These are phyloP conservation scores for Linnemannia exigua DNA, from an alignment of 192 early-diverging fungal species.

Conservation along the genomic window DNA sequence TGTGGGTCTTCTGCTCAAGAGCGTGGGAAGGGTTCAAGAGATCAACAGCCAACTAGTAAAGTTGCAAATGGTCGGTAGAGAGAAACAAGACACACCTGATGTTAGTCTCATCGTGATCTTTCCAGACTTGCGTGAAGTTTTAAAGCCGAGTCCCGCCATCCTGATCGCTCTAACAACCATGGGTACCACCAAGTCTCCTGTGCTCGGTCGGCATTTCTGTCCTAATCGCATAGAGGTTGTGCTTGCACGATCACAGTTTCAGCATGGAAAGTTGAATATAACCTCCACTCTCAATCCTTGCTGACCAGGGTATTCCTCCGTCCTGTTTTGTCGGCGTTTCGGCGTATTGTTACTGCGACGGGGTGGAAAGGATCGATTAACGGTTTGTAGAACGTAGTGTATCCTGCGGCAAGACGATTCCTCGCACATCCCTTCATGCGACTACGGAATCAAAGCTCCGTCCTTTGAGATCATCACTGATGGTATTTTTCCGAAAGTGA, in stretches of 20 bases:
- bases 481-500: not conserved
- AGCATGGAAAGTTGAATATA: not conserved
- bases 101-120: slow-evolving; percentile 39
- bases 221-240: not conserved
- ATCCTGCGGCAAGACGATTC: not conserved
- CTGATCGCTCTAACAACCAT: not conserved
- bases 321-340: not conserved
- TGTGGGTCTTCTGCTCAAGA: slow-evolving; percentile 77
- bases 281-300: not conserved
- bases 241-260: not conserved
- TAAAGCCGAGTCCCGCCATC: not conserved
- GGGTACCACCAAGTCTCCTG: not conserved
- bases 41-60: slow-evolving; percentile 88
- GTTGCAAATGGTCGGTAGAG: not conserved
- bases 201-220: not conserved
- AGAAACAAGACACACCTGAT: slow-evolving; percentile 21
- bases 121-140: not conserved
- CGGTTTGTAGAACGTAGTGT: not conserved
- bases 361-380: not conserved
- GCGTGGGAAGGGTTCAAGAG: slow-evolving; percentile 91
- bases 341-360: not conserved
- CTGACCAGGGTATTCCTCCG: not conserved
- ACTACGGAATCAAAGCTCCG: no score
- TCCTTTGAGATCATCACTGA: not conserved
- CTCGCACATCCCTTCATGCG: no score